Evolutionary conservation across 1,139 yeast species (phyloP).

Genomic region (Zygoascus hellenicus): DNA sequence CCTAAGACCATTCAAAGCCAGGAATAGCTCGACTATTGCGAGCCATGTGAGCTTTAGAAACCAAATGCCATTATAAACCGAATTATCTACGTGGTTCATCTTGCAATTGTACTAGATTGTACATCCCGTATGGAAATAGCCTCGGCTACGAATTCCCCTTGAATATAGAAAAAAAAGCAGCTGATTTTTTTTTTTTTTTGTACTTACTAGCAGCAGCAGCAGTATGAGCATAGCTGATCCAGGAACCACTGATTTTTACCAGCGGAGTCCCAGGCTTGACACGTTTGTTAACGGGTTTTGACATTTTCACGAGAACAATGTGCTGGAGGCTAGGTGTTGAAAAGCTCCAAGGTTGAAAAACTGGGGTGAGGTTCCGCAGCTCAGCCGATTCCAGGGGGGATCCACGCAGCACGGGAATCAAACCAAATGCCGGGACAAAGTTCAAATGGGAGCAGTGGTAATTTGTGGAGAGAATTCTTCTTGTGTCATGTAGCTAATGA

Average conservation of each 20-base stretch:
- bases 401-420: no score
- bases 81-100: no score
- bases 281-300: constrained; percentile 31
- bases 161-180: not conserved
- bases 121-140: not conserved
- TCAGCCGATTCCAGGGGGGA: not conserved
- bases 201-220: constrained; percentile 48
- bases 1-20: no score
- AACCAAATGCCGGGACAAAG: no score
- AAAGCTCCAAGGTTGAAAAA: not conserved
- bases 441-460: no score
- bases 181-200: no score
- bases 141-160: not conserved
- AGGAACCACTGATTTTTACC: constrained; percentile 48
- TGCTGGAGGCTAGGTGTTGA: not conserved
- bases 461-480: no score
- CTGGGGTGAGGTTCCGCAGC: not conserved
- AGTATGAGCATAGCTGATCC: constrained; percentile 66
- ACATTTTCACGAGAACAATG: not conserved
- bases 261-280: constrained; percentile 18
- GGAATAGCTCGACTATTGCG: no score
- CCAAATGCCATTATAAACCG: no score
- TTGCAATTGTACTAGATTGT: no score
- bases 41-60: no score
- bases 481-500: no score